Evolutionary conservation across 306 rosid genomes (phyloP), one percentile per base, ranked within the genome.

Genomic region (Acmispon strigosus): DNA sequence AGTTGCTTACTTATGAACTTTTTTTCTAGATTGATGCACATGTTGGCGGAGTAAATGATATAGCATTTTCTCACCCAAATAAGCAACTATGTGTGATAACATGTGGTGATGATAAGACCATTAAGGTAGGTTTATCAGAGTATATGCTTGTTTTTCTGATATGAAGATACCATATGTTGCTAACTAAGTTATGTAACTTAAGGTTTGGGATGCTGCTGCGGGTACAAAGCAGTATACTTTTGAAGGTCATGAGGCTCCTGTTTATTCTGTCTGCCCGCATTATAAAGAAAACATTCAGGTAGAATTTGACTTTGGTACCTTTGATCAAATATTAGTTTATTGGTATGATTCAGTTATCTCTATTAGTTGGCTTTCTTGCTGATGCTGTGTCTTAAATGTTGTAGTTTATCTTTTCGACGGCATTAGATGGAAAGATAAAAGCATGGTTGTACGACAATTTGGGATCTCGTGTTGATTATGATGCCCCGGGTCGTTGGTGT

Each of bases 401-500:
- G 72, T 50, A 90, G 98, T 93, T 90, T 74, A 93, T 90, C 80
- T 93, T 93, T 83, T 90, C 97, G 61, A 90, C 98, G 1, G 97
- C 98, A 62, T 59, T 93, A 78, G 98, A 90, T 75, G 98, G 97
- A 80, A 93, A 89, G 80, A 94, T 94, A 69, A 94, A 94, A 78
- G 98, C 98, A 67, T 94, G 98, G 98, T 59, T 94, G 76, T 94
- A 94, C 81, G 97, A 94, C 81, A 94, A 94, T 85, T 72, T 94
- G 96, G 98, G 98, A 72, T 94, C 98, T 78, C 94, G 98, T 70
- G 98, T 94, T 86, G 98, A 94, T 76, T 94, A 94, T 82, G 92
- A 90, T 45, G 98, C 98, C 81, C 98, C 97, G 74, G 98, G 98
- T 59, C 92, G 90, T 37, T 94, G 97, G 97, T 94, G 97, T 90